Percentiles rank a stretch among this genome's conserved stretches.
phyloP scores from a whole-genome alignment of 495 filamentous ascomycete species.

The Podospora bellae-mahoneyi region DNA sequence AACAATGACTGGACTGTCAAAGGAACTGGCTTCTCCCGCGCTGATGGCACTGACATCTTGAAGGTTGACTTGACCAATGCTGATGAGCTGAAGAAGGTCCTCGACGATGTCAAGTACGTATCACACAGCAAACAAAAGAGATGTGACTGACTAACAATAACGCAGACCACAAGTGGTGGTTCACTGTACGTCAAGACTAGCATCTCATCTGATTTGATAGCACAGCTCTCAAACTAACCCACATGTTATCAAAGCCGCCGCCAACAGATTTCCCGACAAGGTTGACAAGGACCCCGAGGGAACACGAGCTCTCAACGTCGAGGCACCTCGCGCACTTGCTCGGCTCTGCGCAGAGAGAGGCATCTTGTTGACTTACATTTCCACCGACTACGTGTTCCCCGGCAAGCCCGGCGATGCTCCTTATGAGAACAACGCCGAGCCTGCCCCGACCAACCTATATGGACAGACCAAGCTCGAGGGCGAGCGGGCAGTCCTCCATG shows the following conservation, averaged over 20 bases:
- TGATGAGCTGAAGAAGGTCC: constrained; percentile 56
- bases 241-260: constrained; percentile 51
- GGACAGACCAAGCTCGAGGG: constrained; percentile 85
- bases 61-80: constrained; percentile 70
- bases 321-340: constrained; percentile 65
- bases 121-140: neutral
- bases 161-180: constrained; percentile 74
- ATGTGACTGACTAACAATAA: constrained; percentile 13
- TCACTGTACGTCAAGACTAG: constrained; percentile 59
- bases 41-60: constrained; percentile 65
- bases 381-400: constrained; percentile 91
- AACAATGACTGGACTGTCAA: constrained; percentile 66
- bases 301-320: constrained; percentile 71
- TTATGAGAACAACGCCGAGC: constrained; percentile 62
- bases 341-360: constrained; percentile 56
- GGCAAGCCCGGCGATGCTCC: constrained; percentile 80
- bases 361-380: constrained; percentile 86
- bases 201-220: neutral
- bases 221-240: neutral
- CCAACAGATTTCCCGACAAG: constrained; percentile 86
- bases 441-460: constrained; percentile 78
- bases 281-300: constrained; percentile 75
- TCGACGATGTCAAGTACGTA: constrained; percentile 63
- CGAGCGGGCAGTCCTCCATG: constrained; percentile 67
- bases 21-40: constrained; percentile 74